Conservation (phyloP, 768 basidiomycete species). For the Leccinum sublutescens region DNA sequence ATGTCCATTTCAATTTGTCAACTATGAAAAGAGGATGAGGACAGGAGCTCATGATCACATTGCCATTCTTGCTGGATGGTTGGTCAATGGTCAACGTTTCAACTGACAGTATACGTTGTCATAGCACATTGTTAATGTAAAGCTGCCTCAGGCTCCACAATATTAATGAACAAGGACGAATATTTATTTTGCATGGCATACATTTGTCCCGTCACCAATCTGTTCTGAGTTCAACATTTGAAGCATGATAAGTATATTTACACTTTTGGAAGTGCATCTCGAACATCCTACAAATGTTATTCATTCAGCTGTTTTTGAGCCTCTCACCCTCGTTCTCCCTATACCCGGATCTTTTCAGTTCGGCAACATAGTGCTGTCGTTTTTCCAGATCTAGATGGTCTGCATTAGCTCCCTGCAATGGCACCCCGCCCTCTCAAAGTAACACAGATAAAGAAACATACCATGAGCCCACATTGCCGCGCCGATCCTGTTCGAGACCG, state of each 20-base stretch:
- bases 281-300: not conserved
- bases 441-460: constrained; percentile 27
- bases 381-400: constrained; percentile 58
- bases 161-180: too few relatives aligned
- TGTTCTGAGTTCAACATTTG: not conserved
- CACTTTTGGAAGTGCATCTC: not conserved
- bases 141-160: too few relatives aligned
- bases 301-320: constrained; percentile 2
- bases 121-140: too few relatives aligned
- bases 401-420: not conserved
- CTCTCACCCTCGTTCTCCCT: not conserved
- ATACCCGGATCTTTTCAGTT: constrained; percentile 4
- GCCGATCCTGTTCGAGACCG: constrained; percentile 83
- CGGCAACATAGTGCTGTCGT: constrained; percentile 46
- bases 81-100: too few relatives aligned
- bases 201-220: not conserved
- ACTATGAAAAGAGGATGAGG: too few relatives aligned
- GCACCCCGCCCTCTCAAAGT: not conserved
- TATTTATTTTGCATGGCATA: too few relatives aligned
- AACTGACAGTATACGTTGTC: too few relatives aligned
- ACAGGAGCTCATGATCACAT: too few relatives aligned
- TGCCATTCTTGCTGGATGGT: too few relatives aligned
- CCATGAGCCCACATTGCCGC: constrained; percentile 95
- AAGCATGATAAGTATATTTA: not conserved
- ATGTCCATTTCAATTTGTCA: constrained; percentile 46